Conservation (phyloP, 257 asterid species). For the Ehretia macrophylla region DNA sequence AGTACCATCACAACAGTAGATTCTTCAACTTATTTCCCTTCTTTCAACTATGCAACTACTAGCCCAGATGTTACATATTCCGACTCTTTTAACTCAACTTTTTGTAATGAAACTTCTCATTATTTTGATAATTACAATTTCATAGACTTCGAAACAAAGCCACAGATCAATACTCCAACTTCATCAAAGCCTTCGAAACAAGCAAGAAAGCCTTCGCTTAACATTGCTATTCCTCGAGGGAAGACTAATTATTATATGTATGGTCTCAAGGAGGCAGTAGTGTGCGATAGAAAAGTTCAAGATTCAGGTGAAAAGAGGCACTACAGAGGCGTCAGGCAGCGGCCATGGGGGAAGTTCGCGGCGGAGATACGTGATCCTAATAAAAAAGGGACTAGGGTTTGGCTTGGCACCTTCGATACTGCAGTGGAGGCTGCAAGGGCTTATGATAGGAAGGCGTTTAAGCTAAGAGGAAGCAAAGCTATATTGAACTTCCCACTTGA, state of each 20-base stretch:
- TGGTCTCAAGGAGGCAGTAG: background rate
- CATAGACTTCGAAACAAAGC: constrained; percentile 1
- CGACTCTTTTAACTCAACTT: background rate
- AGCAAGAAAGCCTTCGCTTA: constrained; percentile 55
- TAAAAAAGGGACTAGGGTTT: constrained; percentile 35
- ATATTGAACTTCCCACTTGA: constrained; percentile 66
- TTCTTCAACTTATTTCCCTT: background rate
- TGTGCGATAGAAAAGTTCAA: background rate
- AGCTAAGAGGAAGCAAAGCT: constrained; percentile 42
- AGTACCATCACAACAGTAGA: background rate
- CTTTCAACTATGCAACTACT: too few relatives aligned
- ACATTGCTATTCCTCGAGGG: constrained; percentile 47
- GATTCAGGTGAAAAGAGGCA: constrained; percentile 32
- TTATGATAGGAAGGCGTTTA: constrained; percentile 42
- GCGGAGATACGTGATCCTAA: constrained; percentile 49
- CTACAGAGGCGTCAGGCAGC: constrained; percentile 41
- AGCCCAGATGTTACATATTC: background rate
- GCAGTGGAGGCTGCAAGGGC: constrained; percentile 44
- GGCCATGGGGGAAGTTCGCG: constrained; percentile 52
- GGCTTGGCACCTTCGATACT: constrained; percentile 41
- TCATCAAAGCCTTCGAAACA: background rate
- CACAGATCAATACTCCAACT: background rate
- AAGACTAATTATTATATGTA: background rate
- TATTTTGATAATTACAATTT: background rate
- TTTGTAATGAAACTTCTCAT: background rate